Evolutionary conservation across 2,329 filamentous ascomycete species (phyloP), one percentile per base, ranked within the genome.

Genomic region (Beauveria varroae): DNA sequence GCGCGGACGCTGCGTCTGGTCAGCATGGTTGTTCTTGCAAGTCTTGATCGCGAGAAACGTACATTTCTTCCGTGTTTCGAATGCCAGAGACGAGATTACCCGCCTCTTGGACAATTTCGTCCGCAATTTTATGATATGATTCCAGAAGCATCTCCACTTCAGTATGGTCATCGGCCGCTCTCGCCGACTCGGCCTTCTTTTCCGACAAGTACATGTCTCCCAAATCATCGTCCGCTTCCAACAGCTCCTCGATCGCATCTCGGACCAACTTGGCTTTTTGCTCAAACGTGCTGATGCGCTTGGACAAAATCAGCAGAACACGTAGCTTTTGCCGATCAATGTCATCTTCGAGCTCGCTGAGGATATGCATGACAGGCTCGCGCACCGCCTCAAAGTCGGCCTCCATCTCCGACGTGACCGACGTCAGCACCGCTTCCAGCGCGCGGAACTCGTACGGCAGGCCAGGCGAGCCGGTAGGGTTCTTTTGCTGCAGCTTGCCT

Each of bases 1-100:
- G 95, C 95, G 73, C 95, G 96, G 64, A 97, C 91, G 55, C 91
- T 96, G 62, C 6, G 18, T 43, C 2, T 26, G 47, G 12, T 16
- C 24, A 46, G 55, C 14, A 20, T 28, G 37, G 22, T 16, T 16
- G 56, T 18, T 9, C 37, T 28, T 12, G 20, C 28, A 12, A 28
- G 18, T 41, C 16, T 37, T 37, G 3, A 37, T 37, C 5, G 16
- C 2, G 12, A 6, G 14, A 37, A 10, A 76, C 88, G 77, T 81
- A 96, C 91, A 99, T 96, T 77, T 99, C 95, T 75, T 99, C 95
- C 1, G 95, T 99, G 75, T 98, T 99, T 68, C 95, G 86, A 72
- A 99, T 99, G 66, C 91, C 92, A 10, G 90, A 93, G 61, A 98
- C 93, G 66, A 98, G 75, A 74, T 96, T 98, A 64, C 91, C 90